Evolutionary conservation across 2,329 filamentous ascomycete species (phyloP), one percentile per base, ranked within the genome.

Genomic region (Lecanicillium sp.): DNA sequence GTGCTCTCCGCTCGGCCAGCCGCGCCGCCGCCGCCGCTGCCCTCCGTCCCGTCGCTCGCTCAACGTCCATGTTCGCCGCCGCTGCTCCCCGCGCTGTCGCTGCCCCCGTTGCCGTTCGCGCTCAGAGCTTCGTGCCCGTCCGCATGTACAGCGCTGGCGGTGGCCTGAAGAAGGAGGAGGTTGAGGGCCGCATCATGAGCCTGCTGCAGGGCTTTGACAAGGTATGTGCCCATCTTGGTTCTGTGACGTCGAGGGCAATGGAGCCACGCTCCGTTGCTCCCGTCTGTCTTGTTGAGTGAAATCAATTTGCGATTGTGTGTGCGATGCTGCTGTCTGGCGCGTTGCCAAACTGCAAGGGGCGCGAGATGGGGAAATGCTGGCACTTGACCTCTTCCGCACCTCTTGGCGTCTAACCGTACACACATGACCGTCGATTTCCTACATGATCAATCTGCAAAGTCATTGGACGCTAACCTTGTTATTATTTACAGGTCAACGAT

Each of bases 161-260:
- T 48, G 81, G 82, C 51, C 77, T 97, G 49, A 74, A 78, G 56
- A 83, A 88, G 73, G 72, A 81, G 41, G 87, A 95, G 71, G 85
- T 95, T 42, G 83, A 94, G 71, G 87, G 86, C 45, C 80, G 90
- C 61, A 96, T 97, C 74, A 76, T 94, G 64, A 85, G 87, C 66
- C 73, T 98, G 57, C 67, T 98, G 66, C 84, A 88, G 71, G 90
- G 89, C 64, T 98, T 97, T 63, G 92, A 98, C 72, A 98, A 98
- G 84, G 62, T 65, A 47, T 49, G 58, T 27, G 34, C 6, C 12
- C 14, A 7, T 22, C 12, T 28, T 35, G 40, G 20, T 33, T 22
- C 10, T 11, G 6, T 8, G n/a, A 25, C 11, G 22, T 6, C 6
- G 22, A 11, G 7, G 11, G 22, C 22, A 11, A 7, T 25, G 6